A percentile compares a stretch with the other conserved stretches of the same genome.
phyloP scores from a whole-genome alignment of 768 basidiomycete species.

The Goffeauzyma gilvescens region DNA sequence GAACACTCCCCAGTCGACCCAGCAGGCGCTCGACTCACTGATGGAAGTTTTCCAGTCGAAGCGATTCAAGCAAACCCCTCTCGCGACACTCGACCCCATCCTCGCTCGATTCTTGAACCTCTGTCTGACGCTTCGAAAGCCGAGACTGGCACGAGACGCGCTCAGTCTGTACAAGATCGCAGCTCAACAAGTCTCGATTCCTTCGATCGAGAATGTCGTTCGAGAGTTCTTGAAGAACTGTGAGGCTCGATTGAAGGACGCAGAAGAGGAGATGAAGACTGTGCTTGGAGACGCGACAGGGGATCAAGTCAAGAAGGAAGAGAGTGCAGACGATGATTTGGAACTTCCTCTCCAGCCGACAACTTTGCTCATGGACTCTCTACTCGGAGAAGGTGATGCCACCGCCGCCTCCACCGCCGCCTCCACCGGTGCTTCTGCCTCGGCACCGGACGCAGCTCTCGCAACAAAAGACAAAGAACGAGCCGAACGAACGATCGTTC shows the following conservation, averaged over 20 bases:
- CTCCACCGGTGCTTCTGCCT: slow-evolving; percentile 4
- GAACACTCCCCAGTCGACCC: slow-evolving; percentile 25
- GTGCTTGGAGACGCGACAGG: slow-evolving; percentile 20
- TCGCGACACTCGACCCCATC: slow-evolving; percentile 80
- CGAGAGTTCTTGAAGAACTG: slow-evolving; percentile 48
- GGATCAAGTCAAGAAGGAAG: slow-evolving; percentile 13
- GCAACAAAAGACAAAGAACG: slow-evolving; percentile 57
- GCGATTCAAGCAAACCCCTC: slow-evolving; percentile 77
- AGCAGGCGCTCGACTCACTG: slow-evolving; percentile 30
- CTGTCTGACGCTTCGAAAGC: slow-evolving; percentile 85
- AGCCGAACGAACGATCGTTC: slow-evolving; percentile 83
- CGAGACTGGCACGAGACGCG: slow-evolving; percentile 80
- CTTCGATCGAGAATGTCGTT: slow-evolving; percentile 79
- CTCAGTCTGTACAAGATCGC: slow-evolving; percentile 97
- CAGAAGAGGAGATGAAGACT: slow-evolving; percentile 32
- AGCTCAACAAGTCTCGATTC: slow-evolving; percentile 77
- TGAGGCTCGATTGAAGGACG: slow-evolving; percentile 28
- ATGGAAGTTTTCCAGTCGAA: slow-evolving; percentile 38
- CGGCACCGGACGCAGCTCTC: too few species aligned
- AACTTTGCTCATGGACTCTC: slow-evolving; percentile 72
- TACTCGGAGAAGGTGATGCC: slow-evolving; percentile 57
- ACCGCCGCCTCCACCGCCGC: neutral
- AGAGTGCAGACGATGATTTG: slow-evolving; percentile 54
- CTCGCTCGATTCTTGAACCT: slow-evolving; percentile 89
- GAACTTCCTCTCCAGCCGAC: slow-evolving; percentile 91